phyloP scores from a whole-genome alignment of 768 basidiomycete genomes.

The Pleurotus platypus region DNA sequence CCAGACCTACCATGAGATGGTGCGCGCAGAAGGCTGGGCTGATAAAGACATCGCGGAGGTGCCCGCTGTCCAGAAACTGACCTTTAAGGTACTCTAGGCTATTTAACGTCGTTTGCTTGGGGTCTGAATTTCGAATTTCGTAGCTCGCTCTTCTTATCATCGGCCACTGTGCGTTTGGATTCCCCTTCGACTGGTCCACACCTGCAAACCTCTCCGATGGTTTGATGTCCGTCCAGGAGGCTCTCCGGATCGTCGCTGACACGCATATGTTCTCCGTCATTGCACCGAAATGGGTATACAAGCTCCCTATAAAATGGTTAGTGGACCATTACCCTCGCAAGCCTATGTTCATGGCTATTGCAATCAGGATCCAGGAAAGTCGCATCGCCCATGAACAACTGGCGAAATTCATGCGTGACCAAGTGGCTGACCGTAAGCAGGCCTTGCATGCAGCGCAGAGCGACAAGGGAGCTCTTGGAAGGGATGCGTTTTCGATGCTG shows the following conservation, averaged over 20 bases:
- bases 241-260: constrained; percentile 30
- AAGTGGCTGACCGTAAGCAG: constrained; percentile 29
- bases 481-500: constrained; percentile 39
- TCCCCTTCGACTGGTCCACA: constrained; percentile 35
- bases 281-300: constrained; percentile 34
- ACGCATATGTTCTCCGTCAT: constrained; percentile 19
- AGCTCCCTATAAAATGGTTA: constrained; percentile 32
- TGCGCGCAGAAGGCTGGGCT: constrained; percentile 30
- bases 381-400: constrained; percentile 28
- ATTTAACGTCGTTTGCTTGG: neutral
- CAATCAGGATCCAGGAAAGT: constrained; percentile 21
- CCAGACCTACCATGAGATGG: constrained; percentile 36
- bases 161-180: constrained; percentile 44
- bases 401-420: constrained; percentile 32
- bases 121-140: neutral
- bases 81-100: constrained; percentile 28
- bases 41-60: constrained; percentile 22
- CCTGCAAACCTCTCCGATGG: constrained; percentile 34
- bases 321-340: no score
- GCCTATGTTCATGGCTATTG: no score
- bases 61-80: constrained; percentile 27
- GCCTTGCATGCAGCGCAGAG: constrained; percentile 16
- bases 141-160: constrained; percentile 42
- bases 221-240: constrained; percentile 33
- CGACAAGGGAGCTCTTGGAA: constrained; percentile 10